Conservation (phyloP, 441 rosid species). For the Gossypium lobatum region DNA sequence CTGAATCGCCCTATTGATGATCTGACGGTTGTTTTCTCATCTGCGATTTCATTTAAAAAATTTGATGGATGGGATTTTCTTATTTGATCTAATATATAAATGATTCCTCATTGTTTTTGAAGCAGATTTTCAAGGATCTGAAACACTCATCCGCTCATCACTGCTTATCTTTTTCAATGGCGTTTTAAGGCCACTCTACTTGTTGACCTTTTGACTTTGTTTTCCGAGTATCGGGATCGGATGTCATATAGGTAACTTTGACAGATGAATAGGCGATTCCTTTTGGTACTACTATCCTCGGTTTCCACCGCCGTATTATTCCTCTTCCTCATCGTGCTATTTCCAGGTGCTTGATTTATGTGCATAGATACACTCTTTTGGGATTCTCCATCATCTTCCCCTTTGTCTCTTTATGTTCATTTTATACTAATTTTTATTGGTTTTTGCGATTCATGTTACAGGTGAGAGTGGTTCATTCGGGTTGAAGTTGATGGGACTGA, state of each 20-base stretch:
- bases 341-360: conserved; percentile 22
- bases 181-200: background rate
- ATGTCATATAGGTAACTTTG: background rate
- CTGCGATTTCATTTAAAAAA: background rate
- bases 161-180: background rate
- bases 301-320: conserved; percentile 17
- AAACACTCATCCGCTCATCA: background rate
- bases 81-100: background rate
- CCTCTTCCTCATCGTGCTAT: conserved; percentile 10
- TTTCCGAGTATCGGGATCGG: background rate
- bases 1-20: conserved; percentile 22
- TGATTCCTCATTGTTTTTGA: background rate
- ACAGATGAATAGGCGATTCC: conserved; percentile 15
- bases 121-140: conserved; percentile 26
- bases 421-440: background rate
- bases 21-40: conserved; percentile 31
- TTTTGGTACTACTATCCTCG: conserved; percentile 14
- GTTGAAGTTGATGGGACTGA: conserved; percentile 12
- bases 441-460: conserved; percentile 7
- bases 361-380: background rate
- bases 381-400: background rate
- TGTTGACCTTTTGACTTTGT: background rate
- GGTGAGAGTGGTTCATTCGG: conserved; percentile 10
- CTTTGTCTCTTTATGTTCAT: conserved; percentile 4
- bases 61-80: conserved; percentile 16